phyloP scores from a whole-genome alignment of 2,329 filamentous ascomycete species.

The Helotiales sp. region DNA sequence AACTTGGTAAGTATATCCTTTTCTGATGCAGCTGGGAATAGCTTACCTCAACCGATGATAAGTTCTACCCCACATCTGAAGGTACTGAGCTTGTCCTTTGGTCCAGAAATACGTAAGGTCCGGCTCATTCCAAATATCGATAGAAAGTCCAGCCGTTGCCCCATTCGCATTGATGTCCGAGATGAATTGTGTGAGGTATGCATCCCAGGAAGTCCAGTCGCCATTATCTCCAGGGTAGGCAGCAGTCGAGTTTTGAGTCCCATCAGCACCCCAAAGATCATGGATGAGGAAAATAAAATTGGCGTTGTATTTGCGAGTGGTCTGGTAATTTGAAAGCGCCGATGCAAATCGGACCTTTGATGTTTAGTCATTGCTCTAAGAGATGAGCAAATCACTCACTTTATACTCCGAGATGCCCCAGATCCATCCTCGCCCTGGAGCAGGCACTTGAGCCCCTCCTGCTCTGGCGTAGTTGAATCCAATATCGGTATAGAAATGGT shows the following conservation, averaged over 20 bases:
- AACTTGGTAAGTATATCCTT: neutral
- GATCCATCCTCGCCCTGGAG: conserved; percentile 41
- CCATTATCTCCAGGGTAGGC: conserved; percentile 49
- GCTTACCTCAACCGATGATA: conserved; percentile 40
- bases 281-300: conserved; percentile 47
- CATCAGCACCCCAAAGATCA: conserved; percentile 50
- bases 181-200: conserved; percentile 42
- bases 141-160: conserved; percentile 40
- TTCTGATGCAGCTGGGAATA: conserved; percentile 5
- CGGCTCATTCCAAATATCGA: conserved; percentile 57
- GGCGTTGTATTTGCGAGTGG: conserved; percentile 42
- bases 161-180: conserved; percentile 40
- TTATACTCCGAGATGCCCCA: conserved; percentile 37
- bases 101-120: conserved; percentile 40
- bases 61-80: conserved; percentile 42
- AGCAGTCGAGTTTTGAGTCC: conserved; percentile 37
- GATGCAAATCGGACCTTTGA: conserved; percentile 42
- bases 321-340: conserved; percentile 46
- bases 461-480: conserved; percentile 42
- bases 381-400: conserved; percentile 4
- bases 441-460: conserved; percentile 42
- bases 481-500: conserved; percentile 40
- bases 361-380: neutral
- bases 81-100: conserved; percentile 39
- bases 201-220: conserved; percentile 47